Evolutionary conservation across 2,329 filamentous ascomycete genomes (phyloP).

Genomic region (Apiospora koreana): DNA sequence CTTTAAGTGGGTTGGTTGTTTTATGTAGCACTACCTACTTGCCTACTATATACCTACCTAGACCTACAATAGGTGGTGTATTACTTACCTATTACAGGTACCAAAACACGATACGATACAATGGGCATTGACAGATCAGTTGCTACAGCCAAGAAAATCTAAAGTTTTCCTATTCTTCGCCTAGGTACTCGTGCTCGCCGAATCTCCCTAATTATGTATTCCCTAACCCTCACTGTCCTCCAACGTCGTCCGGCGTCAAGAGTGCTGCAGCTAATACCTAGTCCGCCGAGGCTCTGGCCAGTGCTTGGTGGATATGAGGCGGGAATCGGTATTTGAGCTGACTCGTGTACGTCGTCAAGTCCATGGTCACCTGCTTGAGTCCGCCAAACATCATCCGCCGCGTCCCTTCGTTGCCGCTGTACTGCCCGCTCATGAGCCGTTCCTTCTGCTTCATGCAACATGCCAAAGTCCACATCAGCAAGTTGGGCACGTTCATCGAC

Average conservation of each 20-base stretch:
- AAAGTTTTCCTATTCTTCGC: too few relatives aligned
- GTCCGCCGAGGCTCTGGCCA: slow-evolving; percentile 79
- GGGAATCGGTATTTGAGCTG: slow-evolving; percentile 90
- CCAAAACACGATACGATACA: too few relatives aligned
- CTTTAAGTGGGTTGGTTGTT: background rate
- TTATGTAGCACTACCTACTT: too few relatives aligned
- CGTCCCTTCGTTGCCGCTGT: slow-evolving; percentile 70
- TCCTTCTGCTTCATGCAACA: slow-evolving; percentile 81
- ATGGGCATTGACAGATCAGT: too few relatives aligned
- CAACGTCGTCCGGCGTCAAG: background rate
- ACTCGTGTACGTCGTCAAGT: slow-evolving; percentile 91
- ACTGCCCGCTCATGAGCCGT: slow-evolving; percentile 68
- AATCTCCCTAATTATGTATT: too few relatives aligned
- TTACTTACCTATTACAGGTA: too few relatives aligned
- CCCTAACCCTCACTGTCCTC: background rate
- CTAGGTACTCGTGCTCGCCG: too few relatives aligned
- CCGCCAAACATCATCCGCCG: slow-evolving; percentile 66
- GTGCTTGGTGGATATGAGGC: slow-evolving; percentile 81
- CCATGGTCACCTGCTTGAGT: slow-evolving; percentile 78
- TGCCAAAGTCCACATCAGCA: slow-evolving; percentile 91
- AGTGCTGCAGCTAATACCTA: slow-evolving; percentile 27
- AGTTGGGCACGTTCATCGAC: slow-evolving; percentile 83
- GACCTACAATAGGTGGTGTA: too few relatives aligned
- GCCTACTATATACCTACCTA: too few relatives aligned
- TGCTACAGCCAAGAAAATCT: too few relatives aligned